Evolutionary conservation across 768 basidiomycete genomes (phyloP), one percentile per base, ranked within the genome.

Genomic region (Calocera cornea): DNA sequence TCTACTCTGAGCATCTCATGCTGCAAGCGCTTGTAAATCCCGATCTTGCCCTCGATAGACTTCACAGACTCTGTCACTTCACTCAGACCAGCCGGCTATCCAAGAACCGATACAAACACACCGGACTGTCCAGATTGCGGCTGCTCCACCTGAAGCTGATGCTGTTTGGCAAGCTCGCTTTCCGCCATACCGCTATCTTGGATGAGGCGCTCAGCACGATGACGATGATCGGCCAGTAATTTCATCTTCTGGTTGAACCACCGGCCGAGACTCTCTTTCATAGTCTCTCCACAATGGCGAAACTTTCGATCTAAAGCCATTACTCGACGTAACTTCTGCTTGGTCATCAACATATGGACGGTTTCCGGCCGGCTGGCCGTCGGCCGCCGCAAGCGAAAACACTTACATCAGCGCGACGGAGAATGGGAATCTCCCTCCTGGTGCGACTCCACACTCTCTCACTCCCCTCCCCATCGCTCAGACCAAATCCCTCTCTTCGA

Each of bases 391-490:
- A n/a, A n/a, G n/a, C n/a, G 2, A 19, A 24, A 11, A 34, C 2
- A 11, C 44, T 2, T 38, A 69, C 68, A 33, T 47, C 68, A 17
- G 66, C 49, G 2, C 67, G 38, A 14, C 68, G 65, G 12, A 67
- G 36, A 41, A 17, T 19, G 11, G 68, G 29, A 36, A 69, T 64
- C 5, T 68, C 10, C 8, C 22, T 11, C 22, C 64, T 29, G 3
- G 67, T 31, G 5, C 27, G 19, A 24, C 66, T 67, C 69, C 69
- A 69, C 11, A 69, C 41, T 11, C 63, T 67, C 47, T 69, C 69
- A 38, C 69, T 64, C 2, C 69, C 69, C 40, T 69, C 69, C 1
- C 69, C 69, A 64, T 69, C 47, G 2, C 5, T 27, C 17, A 67
- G 24, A 22, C 65, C 65, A 50, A 66, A 69, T 0, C 63, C 60